These are phyloP conservation scores for Colletotrichum somersetense DNA, from an alignment of 2,329 filamentous ascomycete genomes.

Conservation along the genomic window DNA sequence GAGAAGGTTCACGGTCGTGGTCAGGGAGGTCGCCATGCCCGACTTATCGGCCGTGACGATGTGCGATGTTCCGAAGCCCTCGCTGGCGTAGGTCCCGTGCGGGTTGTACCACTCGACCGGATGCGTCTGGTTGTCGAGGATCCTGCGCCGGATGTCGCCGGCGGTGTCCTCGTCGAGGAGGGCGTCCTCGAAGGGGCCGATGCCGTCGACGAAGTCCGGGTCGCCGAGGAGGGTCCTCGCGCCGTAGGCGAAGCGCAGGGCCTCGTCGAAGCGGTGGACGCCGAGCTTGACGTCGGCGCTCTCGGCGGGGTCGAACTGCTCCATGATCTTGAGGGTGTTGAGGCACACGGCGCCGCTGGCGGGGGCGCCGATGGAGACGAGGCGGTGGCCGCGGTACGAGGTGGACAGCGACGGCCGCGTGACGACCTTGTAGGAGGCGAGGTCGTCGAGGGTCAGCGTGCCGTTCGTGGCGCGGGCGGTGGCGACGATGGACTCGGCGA, in stretches of 20 bases:
- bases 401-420: slow-evolving; percentile 74
- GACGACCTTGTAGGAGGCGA: slow-evolving; percentile 78
- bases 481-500: slow-evolving; percentile 81
- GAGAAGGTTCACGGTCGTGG: slow-evolving; percentile 88
- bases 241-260: slow-evolving; percentile 90
- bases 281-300: slow-evolving; percentile 71
- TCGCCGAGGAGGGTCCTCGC: slow-evolving; percentile 85
- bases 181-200: slow-evolving; percentile 72
- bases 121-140: slow-evolving; percentile 78
- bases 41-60: slow-evolving; percentile 77
- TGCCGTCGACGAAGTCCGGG: slow-evolving; percentile 76
- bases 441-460: slow-evolving; percentile 86
- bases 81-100: slow-evolving; percentile 71
- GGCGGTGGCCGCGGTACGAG: slow-evolving; percentile 76
- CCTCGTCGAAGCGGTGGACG: slow-evolving; percentile 87
- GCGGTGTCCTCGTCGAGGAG: slow-evolving; percentile 76
- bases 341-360: slow-evolving; percentile 83
- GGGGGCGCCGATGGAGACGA: slow-evolving; percentile 79
- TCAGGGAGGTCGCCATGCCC: slow-evolving; percentile 83
- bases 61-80: slow-evolving; percentile 81
- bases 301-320: slow-evolving; percentile 76
- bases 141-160: slow-evolving; percentile 71
- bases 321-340: slow-evolving; percentile 83
- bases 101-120: slow-evolving; percentile 83
- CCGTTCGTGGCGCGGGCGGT: slow-evolving; percentile 78